Evolutionary conservation across 306 rosid genomes (phyloP).

Genomic region (Albizia julibrissin): DNA sequence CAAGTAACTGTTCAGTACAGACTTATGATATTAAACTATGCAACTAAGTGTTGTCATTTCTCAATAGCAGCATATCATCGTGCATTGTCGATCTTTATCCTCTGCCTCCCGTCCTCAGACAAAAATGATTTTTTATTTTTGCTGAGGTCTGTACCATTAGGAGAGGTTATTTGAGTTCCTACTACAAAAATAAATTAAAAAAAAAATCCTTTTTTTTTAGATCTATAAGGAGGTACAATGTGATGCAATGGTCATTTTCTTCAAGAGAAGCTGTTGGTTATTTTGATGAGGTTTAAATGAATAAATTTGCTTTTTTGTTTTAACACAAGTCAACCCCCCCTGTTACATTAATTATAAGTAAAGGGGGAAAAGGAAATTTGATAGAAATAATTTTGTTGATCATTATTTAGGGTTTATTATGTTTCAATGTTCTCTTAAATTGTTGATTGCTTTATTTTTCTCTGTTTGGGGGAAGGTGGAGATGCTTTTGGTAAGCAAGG

Average conservation of each 20-base stretch:
- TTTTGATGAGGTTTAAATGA: slow-evolving; percentile 24
- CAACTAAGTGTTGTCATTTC: slow-evolving; percentile 10
- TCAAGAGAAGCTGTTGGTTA: slow-evolving; percentile 22
- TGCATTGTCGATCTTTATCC: background rate
- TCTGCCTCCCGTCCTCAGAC: background rate
- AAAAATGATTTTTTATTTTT: background rate
- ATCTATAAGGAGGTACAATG: slow-evolving; percentile 11
- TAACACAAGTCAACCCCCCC: slow-evolving; percentile 17
- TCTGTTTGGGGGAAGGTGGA: background rate
- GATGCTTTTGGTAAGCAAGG: background rate
- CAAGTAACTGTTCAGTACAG: background rate
- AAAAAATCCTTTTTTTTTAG: background rate
- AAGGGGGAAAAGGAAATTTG: background rate
- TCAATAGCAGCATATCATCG: background rate
- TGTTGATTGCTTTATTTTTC: background rate
- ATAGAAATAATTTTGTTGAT: background rate
- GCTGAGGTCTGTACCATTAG: slow-evolving; percentile 11
- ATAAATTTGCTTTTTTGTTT: slow-evolving; percentile 15
- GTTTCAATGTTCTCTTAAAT: background rate
- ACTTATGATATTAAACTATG: slow-evolving; percentile 10
- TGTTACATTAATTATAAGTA: background rate
- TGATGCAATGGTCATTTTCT: slow-evolving; percentile 13
- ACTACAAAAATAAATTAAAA: too few species aligned
- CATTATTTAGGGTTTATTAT: background rate
- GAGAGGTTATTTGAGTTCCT: slow-evolving; percentile 17